Percentiles rank a stretch among this genome's conserved stretches.
Conservation (phyloP, 2,329 filamentous ascomycete species). For the Xylariaceae sp. region DNA sequence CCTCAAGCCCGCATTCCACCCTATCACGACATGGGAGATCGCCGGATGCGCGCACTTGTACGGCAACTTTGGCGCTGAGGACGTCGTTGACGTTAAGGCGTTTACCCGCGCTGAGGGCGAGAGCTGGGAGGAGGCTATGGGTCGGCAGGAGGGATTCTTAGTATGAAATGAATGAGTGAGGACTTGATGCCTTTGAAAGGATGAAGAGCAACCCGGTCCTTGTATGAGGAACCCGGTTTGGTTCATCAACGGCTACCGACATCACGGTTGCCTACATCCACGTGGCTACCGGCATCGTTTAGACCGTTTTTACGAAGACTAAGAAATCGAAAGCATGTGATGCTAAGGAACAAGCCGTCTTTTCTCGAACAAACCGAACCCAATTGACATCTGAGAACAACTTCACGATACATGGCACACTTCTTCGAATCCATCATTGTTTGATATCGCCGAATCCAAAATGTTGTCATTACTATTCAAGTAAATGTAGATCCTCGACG, state of each 20-base stretch:
- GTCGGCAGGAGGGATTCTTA: constrained; percentile 37
- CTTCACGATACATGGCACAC: not conserved
- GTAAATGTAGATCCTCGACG: too few species aligned
- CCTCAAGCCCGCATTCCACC: constrained; percentile 39
- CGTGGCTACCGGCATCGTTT: too few species aligned
- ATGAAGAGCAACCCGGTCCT: too few species aligned
- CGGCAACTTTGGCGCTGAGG: constrained; percentile 49
- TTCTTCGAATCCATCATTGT: not conserved
- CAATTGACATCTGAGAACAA: not conserved
- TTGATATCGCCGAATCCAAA: too few species aligned
- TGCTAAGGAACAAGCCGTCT: not conserved
- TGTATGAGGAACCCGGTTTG: too few species aligned
- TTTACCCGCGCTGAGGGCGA: constrained; percentile 43
- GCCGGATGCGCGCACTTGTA: constrained; percentile 54
- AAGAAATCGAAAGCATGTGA: too few species aligned
- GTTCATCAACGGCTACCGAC: too few species aligned
- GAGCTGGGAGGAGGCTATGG: constrained; percentile 45
- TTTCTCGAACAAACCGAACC: not conserved
- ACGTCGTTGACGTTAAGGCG: constrained; percentile 44
- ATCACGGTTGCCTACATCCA: too few species aligned
- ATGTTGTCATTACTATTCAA: too few species aligned
- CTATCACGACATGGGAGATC: constrained; percentile 49
- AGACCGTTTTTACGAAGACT: too few species aligned
- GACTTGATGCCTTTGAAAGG: too few species aligned
- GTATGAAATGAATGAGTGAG: constrained; percentile 5